Conservation (phyloP, 345 rosid genomes). For the Schrenkiella parvula region DNA sequence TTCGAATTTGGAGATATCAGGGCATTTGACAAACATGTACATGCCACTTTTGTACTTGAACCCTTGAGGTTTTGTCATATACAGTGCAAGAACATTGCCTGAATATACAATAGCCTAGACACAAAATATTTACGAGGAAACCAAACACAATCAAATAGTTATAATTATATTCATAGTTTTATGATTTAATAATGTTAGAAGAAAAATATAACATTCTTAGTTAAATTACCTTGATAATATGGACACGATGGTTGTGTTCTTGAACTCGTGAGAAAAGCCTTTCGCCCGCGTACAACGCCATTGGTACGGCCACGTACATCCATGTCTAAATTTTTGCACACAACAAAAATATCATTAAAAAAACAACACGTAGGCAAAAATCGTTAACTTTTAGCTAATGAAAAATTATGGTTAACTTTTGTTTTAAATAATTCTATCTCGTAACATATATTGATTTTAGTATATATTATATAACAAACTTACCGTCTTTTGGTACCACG, state of each 20-base stretch:
- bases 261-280: conserved; percentile 47
- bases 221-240: conserved; percentile 59
- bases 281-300: conserved; percentile 52
- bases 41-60: conserved; percentile 88
- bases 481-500: conserved; percentile 62
- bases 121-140: not conserved
- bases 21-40: conserved; percentile 90
- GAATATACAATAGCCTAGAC: conserved; percentile 72
- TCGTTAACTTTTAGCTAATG: not conserved
- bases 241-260: conserved; percentile 51
- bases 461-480: not conserved
- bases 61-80: conserved; percentile 73
- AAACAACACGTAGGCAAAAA: not conserved
- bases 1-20: conserved; percentile 67
- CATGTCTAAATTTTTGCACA: conserved; percentile 56
- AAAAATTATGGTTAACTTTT: not conserved
- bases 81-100: conserved; percentile 84
- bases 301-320: conserved; percentile 67
- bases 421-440: not conserved
- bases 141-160: not conserved
- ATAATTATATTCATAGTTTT: too few relatives aligned
- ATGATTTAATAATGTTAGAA: not conserved
- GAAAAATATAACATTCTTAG: not conserved
- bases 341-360: not conserved
- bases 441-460: not conserved